Evolutionary conservation across 2,329 filamentous ascomycete genomes (phyloP).

Genomic region (Orbilia quercus): DNA sequence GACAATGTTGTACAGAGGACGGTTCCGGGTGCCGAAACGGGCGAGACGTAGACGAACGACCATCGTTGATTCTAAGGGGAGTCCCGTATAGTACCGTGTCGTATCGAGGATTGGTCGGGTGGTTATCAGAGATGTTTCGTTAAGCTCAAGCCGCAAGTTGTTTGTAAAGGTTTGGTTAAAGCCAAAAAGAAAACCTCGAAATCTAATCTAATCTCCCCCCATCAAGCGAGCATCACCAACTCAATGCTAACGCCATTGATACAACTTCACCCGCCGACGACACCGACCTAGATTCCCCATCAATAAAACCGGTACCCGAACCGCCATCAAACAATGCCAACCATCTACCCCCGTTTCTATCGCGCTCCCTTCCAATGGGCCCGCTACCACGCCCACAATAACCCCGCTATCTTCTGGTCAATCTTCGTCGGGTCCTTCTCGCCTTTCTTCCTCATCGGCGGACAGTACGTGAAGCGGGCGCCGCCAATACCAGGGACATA

Average conservation of each 20-base stretch:
- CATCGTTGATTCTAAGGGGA: slow-evolving; percentile 71
- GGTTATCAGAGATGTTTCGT: no score
- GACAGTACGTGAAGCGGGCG: slow-evolving; percentile 78
- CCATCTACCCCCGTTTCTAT: slow-evolving; percentile 80
- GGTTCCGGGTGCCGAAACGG: slow-evolving; percentile 87
- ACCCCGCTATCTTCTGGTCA: slow-evolving; percentile 91
- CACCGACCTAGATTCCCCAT: neutral
- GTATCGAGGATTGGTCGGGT: no score
- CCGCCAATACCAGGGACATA: slow-evolving; percentile 85
- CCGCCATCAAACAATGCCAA: slow-evolving; percentile 68
- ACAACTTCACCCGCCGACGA: neutral
- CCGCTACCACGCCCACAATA: slow-evolving; percentile 87
- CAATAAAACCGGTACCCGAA: neutral
- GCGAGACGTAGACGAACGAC: slow-evolving; percentile 93
- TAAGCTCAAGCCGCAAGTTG: no score
- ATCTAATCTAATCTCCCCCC: slow-evolving; percentile 47
- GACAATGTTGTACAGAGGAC: slow-evolving; percentile 98
- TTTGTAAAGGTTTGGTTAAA: neutral
- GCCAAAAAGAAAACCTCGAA: slow-evolving; percentile 10
- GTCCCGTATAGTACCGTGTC: no score
- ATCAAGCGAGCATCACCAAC: slow-evolving; percentile 10
- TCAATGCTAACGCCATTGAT: no score
- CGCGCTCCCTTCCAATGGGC: slow-evolving; percentile 82
- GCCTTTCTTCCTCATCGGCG: slow-evolving; percentile 75
- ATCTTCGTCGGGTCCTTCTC: slow-evolving; percentile 78